These are phyloP conservation scores for Leishmania major DNA, from an alignment of 208 protist species.

Conservation along the genomic window DNA sequence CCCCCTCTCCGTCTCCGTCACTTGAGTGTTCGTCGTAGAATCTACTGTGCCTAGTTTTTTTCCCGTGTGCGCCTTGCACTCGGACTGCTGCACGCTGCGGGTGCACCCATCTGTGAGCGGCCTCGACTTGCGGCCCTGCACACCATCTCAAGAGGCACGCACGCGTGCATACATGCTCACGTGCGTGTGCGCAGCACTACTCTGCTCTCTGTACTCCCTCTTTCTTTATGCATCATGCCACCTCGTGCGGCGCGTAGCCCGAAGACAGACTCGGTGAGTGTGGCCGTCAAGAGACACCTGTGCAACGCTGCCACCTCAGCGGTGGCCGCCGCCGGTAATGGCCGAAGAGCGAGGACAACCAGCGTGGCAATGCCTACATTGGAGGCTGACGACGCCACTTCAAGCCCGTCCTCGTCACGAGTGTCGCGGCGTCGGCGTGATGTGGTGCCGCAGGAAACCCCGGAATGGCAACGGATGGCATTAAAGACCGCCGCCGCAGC, in stretches of 20 bases:
- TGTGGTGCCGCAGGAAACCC: slow-evolving; percentile 29
- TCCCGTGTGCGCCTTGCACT: neutral
- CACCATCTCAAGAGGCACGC: neutral
- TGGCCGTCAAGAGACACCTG: slow-evolving; percentile 27
- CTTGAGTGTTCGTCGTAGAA: neutral
- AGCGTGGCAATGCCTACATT: neutral
- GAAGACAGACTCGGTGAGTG: slow-evolving; percentile 21
- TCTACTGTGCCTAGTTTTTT: too few relatives aligned
- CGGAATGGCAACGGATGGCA: slow-evolving; percentile 37
- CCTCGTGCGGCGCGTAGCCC: slow-evolving; percentile 13
- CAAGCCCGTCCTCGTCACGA: slow-evolving; percentile 15
- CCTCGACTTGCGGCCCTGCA: neutral
- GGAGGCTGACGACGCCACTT: neutral
- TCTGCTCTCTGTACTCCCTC: neutral
- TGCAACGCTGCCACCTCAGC: neutral
- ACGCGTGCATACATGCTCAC: neutral
- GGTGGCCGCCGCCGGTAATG: neutral
- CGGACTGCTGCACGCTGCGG: neutral
- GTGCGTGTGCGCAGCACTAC: neutral
- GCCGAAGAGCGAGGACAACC: neutral
- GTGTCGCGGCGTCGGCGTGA: slow-evolving; percentile 29
- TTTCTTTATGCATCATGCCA: slow-evolving; percentile 13
- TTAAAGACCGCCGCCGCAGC: slow-evolving; percentile 21
- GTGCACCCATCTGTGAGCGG: neutral
- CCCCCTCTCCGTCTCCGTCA: neutral